Evolutionary conservation across 2,329 filamentous ascomycete genomes (phyloP).

Genomic region (Phialophora macrospora): DNA sequence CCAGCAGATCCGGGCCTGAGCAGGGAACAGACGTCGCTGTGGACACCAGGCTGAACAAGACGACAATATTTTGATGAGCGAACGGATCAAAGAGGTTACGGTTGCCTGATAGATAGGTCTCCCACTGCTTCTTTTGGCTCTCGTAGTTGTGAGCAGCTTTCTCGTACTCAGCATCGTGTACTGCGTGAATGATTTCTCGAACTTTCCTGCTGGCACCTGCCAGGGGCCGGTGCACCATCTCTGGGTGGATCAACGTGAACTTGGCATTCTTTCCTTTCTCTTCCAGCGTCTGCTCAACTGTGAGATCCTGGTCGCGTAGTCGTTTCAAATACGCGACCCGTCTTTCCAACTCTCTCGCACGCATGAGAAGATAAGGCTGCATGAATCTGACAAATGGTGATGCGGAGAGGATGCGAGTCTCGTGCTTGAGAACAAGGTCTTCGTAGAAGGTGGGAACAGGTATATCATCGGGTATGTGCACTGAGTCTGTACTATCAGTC

Average conservation of each 20-base stretch:
- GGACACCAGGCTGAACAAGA: slow-evolving; percentile 91
- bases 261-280: slow-evolving; percentile 70
- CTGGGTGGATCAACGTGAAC: slow-evolving; percentile 89
- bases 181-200: slow-evolving; percentile 89
- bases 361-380: slow-evolving; percentile 90
- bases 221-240: slow-evolving; percentile 88
- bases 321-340: slow-evolving; percentile 80
- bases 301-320: slow-evolving; percentile 71
- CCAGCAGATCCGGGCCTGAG: slow-evolving; percentile 85
- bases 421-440: slow-evolving; percentile 90
- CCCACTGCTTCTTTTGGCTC: slow-evolving; percentile 94
- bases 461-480: slow-evolving; percentile 73
- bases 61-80: slow-evolving; percentile 93
- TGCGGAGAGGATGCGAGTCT: slow-evolving; percentile 89
- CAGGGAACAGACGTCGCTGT: slow-evolving; percentile 93
- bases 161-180: slow-evolving; percentile 96
- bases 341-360: slow-evolving; percentile 86
- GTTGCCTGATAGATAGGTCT: slow-evolving; percentile 88
- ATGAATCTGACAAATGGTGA: slow-evolving; percentile 96
- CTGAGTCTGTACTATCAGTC: slow-evolving; percentile 53
- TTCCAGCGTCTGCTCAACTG: slow-evolving; percentile 52
- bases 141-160: slow-evolving; percentile 92
- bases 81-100: slow-evolving; percentile 91
- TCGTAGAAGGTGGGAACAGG: slow-evolving; percentile 92
- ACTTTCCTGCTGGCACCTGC: slow-evolving; percentile 82